Percentiles rank a stretch among this genome's conserved stretches.
These are phyloP conservation scores for Hyaloscypha variabilis DNA, from an alignment of 495 filamentous ascomycete species.

Conservation along the genomic window DNA sequence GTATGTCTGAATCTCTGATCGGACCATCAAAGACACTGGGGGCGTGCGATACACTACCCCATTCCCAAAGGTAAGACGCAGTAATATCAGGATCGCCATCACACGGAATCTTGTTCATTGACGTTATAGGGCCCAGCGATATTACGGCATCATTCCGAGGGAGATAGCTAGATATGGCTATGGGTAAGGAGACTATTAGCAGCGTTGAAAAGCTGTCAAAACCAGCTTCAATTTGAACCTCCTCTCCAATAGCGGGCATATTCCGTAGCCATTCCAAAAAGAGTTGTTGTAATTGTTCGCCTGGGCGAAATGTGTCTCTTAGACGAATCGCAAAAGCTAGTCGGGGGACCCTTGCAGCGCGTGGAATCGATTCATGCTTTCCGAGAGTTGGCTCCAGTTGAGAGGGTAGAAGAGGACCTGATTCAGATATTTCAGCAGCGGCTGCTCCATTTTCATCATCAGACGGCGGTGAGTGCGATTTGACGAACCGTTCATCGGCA, in stretches of 20 bases:
- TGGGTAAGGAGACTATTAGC: not conserved
- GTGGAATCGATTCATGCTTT: not conserved
- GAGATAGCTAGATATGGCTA: not conserved
- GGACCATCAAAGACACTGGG: not conserved
- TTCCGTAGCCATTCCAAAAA: not conserved
- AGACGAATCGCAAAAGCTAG: slow-evolving; percentile 1
- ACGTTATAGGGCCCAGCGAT: not conserved
- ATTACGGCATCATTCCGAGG: slow-evolving; percentile 1
- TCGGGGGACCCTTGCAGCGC: not conserved
- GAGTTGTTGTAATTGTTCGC: slow-evolving; percentile 1
- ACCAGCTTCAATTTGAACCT: not conserved
- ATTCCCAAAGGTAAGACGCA: not conserved
- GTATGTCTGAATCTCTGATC: not conserved
- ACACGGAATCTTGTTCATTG: slow-evolving; percentile 2
- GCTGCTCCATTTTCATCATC: not conserved
- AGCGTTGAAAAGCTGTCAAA: slow-evolving; percentile 3
- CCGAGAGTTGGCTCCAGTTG: not conserved
- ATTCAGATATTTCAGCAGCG: not conserved
- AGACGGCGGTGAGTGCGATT: not conserved
- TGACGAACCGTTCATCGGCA: not conserved
- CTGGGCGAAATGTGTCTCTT: slow-evolving; percentile 5
- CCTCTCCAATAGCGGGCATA: slow-evolving; percentile 1
- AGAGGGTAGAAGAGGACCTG: not conserved
- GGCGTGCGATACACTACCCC: not conserved
- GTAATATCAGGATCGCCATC: slow-evolving; percentile 2